Conservation (phyloP, 2,329 filamentous ascomycete genomes). For the Botrytis sinoallii region DNA sequence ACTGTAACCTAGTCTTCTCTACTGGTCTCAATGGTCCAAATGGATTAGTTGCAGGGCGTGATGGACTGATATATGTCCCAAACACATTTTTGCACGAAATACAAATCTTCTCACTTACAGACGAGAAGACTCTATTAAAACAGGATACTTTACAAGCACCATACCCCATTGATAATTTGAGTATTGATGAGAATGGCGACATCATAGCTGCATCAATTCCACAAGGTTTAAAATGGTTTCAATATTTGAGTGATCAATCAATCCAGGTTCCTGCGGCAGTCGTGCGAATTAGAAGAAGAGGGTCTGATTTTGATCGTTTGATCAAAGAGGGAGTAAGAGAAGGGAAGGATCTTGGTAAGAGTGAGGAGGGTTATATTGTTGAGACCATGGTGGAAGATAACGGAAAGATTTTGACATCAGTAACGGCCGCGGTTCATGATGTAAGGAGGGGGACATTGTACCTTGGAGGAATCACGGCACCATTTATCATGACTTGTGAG, state of each 20-base stretch:
- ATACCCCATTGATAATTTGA: conserved; percentile 40
- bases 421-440: conserved; percentile 14
- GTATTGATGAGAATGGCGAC: conserved; percentile 39
- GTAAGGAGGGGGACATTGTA: conserved; percentile 4
- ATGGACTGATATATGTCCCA: conserved; percentile 40
- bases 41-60: conserved; percentile 35
- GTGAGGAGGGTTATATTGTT: background rate
- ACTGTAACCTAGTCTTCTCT: conserved; percentile 34
- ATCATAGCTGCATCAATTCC: conserved; percentile 39
- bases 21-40: conserved; percentile 37
- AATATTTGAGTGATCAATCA: conserved; percentile 31
- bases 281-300: conserved; percentile 9
- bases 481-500: conserved; percentile 12
- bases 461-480: background rate
- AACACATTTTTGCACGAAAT: conserved; percentile 26
- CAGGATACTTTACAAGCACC: conserved; percentile 33
- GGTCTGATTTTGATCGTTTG: background rate
- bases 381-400: conserved; percentile 18
- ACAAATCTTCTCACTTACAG: conserved; percentile 20
- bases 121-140: conserved; percentile 22
- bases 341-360: background rate
- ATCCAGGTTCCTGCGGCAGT: background rate
- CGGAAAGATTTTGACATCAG: background rate
- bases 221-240: conserved; percentile 27
- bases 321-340: background rate